Base-by-base conservation (phyloP, 2,329 filamentous ascomycete genomes). In the Pyricularia pennisetigena region DNA sequence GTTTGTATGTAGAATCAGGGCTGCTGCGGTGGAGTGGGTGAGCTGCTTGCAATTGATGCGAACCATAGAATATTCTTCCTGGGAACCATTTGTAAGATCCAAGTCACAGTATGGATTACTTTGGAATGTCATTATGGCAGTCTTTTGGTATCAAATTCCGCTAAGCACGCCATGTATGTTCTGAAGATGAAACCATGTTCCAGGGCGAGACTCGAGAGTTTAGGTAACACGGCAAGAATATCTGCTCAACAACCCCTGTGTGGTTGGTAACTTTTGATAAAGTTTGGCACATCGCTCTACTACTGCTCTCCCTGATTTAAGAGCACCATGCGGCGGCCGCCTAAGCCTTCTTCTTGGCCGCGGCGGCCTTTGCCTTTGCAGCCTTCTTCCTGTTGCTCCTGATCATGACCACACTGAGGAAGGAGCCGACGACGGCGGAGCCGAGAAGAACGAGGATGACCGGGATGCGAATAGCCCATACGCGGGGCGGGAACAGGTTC, bases 381-480 rank as follows among this genome's bases (percentile, higher is more conserved):
- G 93, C 93, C 88, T 95, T 97, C 88, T 98, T 98, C 79, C 91
- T 86, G 85, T 97, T 97, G 85, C 94, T 98, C 79, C 92, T 88
- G 82, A 99, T 98, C 95, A 99, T 99, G 76, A 99, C 94, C 77
- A 97, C 89, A 75, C 91, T 90, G 73, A 99, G 85, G 84, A 99
- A 99, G 70, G 93, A 96, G 71, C 95, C 95, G 70, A 99, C 94
- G 70, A 99, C 93, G 69, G 95, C 93, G 70, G 90, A 94, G 72
- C 90, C 94, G 72, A 99, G 85, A 64, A 99, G 88, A 71, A 97
- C 90, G 73, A 99, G 89, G 78, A 99, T 97, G 74, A 99, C 94
- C 74, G 95, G 95, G 76, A 99, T 95, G 79, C 95, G 94, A 78
- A 99, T 97, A 70, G 95, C 95, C 95, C 95, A 99, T 78, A 97